These are phyloP conservation scores for Amylocarpus encephaloides DNA, from an alignment of 2,329 filamentous ascomycete species.

Conservation along the genomic window DNA sequence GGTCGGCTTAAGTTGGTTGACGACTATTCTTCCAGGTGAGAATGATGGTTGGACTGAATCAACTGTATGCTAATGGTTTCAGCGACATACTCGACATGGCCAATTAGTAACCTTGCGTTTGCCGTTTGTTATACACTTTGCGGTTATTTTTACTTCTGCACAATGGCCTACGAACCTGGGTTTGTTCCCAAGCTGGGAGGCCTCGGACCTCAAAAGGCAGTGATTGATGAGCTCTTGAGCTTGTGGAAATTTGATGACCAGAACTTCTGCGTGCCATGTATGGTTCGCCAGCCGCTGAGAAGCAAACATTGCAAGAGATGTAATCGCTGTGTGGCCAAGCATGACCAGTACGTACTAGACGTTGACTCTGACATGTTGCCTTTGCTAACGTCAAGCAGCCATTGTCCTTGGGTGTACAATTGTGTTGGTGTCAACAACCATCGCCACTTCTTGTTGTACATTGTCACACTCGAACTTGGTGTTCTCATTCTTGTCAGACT, in stretches of 20 bases:
- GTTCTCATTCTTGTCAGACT: conserved; percentile 68
- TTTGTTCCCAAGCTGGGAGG: conserved; percentile 88
- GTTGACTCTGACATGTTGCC: neutral
- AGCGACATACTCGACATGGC: conserved; percentile 60
- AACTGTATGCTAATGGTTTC: conserved; percentile 31
- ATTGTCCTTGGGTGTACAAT: conserved; percentile 97
- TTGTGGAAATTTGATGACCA: conserved; percentile 87
- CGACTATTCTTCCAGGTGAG: conserved; percentile 66
- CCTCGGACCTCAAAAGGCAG: conserved; percentile 80
- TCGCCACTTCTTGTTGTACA: conserved; percentile 88
- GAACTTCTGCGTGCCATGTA: conserved; percentile 91
- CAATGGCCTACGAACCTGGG: conserved; percentile 85
- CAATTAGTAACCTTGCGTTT: conserved; percentile 76
- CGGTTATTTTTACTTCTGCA: conserved; percentile 77
- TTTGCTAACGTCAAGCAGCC: conserved; percentile 45
- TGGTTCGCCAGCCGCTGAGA: conserved; percentile 85
- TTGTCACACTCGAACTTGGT: conserved; percentile 69
- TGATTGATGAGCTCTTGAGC: conserved; percentile 79
- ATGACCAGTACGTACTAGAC: conserved; percentile 73
- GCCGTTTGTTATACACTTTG: conserved; percentile 57
- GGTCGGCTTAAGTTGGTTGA: conserved; percentile 69
- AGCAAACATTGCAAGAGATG: conserved; percentile 96
- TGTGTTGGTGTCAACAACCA: conserved; percentile 95
- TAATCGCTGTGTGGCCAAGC: conserved; percentile 86
- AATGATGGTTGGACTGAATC: conserved; percentile 2